Conservation (phyloP, 139 green algal species). For the Diplosphaera chodatii region DNA sequence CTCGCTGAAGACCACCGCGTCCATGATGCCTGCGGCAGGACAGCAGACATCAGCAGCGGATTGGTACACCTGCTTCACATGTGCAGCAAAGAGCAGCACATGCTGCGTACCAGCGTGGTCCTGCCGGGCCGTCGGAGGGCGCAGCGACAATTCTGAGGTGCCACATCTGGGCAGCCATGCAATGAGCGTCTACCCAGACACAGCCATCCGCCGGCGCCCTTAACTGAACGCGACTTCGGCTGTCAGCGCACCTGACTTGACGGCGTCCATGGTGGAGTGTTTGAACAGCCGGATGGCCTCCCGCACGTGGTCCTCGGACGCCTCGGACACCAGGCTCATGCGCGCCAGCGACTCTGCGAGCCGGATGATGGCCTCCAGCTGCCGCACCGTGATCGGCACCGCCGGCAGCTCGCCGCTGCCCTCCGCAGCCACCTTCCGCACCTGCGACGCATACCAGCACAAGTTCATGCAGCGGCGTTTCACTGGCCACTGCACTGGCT, state of each 20-base stretch:
- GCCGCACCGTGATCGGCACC: constrained; percentile 91
- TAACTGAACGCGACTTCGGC: no score
- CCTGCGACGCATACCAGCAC: constrained; percentile 23
- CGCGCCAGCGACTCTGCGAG: constrained; percentile 87
- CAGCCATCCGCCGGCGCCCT: no score
- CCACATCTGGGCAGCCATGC: no score
- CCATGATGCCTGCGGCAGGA: constrained; percentile 27
- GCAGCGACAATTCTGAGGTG: no score
- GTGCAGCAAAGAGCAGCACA: no score
- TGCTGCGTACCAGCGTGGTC: no score
- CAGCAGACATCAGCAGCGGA: neutral
- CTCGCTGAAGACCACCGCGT: constrained; percentile 56
- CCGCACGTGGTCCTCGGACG: constrained; percentile 67
- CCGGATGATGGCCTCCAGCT: constrained; percentile 95
- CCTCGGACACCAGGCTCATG: constrained; percentile 76
- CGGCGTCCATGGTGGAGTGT: constrained; percentile 69
- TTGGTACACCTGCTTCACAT: no score
- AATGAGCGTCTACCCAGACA: no score
- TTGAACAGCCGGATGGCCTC: constrained; percentile 83
- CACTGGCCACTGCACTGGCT: no score
- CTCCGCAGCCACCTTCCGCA: constrained; percentile 24
- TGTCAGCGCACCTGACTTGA: constrained; percentile 35
- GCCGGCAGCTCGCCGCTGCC: constrained; percentile 52
- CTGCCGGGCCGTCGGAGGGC: no score
- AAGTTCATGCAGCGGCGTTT: no score